Conservation (phyloP, 371 early-diverging fungal genomes). For the Mortierella sp. region DNA sequence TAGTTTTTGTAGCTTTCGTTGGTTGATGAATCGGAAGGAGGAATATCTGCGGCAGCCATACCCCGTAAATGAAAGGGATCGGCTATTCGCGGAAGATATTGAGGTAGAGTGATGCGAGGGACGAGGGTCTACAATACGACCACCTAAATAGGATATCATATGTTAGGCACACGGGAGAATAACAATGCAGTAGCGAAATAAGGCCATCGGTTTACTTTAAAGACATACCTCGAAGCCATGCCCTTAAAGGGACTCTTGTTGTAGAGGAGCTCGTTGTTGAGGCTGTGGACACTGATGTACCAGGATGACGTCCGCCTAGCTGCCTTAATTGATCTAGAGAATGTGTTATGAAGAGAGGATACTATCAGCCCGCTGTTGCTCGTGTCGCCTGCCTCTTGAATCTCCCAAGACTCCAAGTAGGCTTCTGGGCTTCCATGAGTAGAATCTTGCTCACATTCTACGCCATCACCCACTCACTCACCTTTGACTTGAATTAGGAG, state of each 20-base stretch:
- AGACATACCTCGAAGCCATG: constrained; percentile 19
- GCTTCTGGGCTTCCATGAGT: too few relatives aligned
- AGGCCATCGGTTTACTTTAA: not conserved
- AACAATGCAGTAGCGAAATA: not conserved
- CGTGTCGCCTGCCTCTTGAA: not conserved
- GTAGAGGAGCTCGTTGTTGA: not conserved
- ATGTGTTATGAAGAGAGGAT: not conserved
- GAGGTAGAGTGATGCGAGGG: constrained; percentile 9
- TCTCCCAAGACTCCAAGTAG: too few relatives aligned
- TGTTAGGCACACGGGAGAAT: not conserved
- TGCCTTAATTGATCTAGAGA: constrained; percentile 20
- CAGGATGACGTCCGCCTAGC: constrained; percentile 7
- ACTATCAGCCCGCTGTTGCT: not conserved
- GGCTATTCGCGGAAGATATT: constrained; percentile 22
- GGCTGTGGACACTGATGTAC: not conserved
- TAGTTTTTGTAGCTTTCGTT: constrained; percentile 68
- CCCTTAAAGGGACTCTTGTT: not conserved
- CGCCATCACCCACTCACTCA: constrained; percentile 14
- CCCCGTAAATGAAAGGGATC: constrained; percentile 5
- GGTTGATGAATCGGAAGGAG: constrained; percentile 63
- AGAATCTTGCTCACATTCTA: too few relatives aligned
- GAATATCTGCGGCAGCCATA: constrained; percentile 37
- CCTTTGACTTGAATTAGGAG: constrained; percentile 44
- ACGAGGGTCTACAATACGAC: constrained; percentile 1
- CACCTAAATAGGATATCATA: not conserved